Evolutionary conservation across 148 eudicot genomes (phyloP).

Genomic region (Salicornia ramosissima): DNA sequence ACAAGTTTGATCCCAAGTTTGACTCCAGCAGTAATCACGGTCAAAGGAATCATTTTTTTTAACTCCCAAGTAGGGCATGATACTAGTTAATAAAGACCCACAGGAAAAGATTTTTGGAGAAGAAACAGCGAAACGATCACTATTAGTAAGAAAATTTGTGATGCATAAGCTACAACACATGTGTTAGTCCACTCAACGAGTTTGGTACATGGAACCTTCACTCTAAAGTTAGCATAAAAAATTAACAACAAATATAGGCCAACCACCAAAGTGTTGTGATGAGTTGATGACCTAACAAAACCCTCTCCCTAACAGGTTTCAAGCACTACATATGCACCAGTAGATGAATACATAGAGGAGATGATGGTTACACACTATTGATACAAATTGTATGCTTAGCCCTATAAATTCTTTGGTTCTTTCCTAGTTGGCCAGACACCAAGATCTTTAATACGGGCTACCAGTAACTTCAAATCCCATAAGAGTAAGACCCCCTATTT

Average conservation of each 20-base stretch:
- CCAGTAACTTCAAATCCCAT: no score
- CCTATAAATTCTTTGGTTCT: no score
- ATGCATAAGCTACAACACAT: neutral
- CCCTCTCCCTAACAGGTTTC: neutral
- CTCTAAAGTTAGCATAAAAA: neutral
- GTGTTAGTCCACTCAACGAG: neutral
- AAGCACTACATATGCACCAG: neutral
- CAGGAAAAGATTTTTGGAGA: neutral
- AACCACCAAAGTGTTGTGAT: neutral
- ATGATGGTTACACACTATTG: neutral
- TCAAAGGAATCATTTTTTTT: neutral
- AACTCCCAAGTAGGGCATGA: no score
- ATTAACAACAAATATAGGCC: neutral
- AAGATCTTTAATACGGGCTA: no score
- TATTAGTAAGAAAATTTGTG: neutral
- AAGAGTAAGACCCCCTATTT: no score
- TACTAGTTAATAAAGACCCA: no score
- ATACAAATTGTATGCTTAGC: neutral
- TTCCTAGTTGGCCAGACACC: no score
- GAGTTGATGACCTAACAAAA: neutral
- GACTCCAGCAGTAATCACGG: neutral
- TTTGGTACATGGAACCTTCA: neutral
- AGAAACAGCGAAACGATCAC: neutral
- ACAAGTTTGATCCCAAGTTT: neutral
- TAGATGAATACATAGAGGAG: neutral